Percentiles rank a stretch among this genome's conserved stretches.
Evolutionary conservation across 2,329 filamentous ascomycete species (phyloP).

Genomic region (Epichloe sibirici): DNA sequence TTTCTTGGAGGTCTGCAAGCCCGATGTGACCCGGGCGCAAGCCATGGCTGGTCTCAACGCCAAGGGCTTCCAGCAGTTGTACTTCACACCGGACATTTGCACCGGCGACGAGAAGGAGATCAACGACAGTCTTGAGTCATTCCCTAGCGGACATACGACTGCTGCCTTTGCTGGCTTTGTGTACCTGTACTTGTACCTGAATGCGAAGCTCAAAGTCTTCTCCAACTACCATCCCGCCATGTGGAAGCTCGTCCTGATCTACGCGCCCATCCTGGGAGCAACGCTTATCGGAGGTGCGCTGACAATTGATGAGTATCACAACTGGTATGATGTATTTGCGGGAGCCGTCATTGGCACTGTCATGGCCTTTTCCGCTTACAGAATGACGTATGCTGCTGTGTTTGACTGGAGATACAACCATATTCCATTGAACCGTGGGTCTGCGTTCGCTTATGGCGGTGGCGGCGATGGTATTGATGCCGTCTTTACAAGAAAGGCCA

Average conservation of each 20-base stretch:
- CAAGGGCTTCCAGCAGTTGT: conserved; percentile 44
- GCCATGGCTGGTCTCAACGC: conserved; percentile 28
- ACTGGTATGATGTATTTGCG: conserved; percentile 62
- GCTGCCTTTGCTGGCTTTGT: conserved; percentile 62
- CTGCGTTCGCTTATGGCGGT: conserved; percentile 5
- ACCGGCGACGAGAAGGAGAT: conserved; percentile 53
- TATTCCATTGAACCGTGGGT: conserved; percentile 47
- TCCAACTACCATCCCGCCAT: conserved; percentile 59
- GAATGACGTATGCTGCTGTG: conserved; percentile 54
- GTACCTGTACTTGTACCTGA: conserved; percentile 61
- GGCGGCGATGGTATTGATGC: conserved; percentile 3
- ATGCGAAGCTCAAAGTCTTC: conserved; percentile 67
- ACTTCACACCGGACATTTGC: conserved; percentile 59
- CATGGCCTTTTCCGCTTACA: conserved; percentile 52
- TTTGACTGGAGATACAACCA: conserved; percentile 59
- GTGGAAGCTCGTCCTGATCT: conserved; percentile 58
- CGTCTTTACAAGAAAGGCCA: conserved; percentile 5
- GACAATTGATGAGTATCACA: conserved; percentile 62
- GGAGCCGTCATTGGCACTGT: conserved; percentile 53
- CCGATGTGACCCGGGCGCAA: conserved; percentile 19
- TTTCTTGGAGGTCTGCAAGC: conserved; percentile 59
- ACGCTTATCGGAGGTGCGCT: conserved; percentile 55
- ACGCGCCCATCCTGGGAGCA: conserved; percentile 55
- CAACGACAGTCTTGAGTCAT: conserved; percentile 56
- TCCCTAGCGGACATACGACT: conserved; percentile 63